Percentiles rank a stretch among this genome's conserved stretches.
Evolutionary conservation across 2,329 filamentous ascomycete species (phyloP).

Genomic region (Ophiostoma pallidulum): DNA sequence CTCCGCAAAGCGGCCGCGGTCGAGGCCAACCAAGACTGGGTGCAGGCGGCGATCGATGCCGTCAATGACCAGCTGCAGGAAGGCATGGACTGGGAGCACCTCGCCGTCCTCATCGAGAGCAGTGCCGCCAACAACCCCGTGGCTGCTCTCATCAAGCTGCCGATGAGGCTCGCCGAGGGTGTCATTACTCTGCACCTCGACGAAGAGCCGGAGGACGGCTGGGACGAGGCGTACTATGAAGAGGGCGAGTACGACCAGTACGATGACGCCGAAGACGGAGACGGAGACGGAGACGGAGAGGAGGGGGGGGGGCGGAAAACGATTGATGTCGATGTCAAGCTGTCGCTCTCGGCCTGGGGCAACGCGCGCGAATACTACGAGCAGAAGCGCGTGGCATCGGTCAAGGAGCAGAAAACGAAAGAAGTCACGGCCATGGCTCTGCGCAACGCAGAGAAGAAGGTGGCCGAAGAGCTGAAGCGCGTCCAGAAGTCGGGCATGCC

Average conservation of each 20-base stretch:
- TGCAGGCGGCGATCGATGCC: constrained; percentile 86
- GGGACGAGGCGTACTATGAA: constrained; percentile 38
- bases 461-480: constrained; percentile 75
- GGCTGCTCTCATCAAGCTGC: constrained; percentile 75
- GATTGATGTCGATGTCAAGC: constrained; percentile 73
- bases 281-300: constrained; percentile 25
- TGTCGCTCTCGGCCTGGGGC: constrained; percentile 71
- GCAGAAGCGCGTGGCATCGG: constrained; percentile 71
- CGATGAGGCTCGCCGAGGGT: constrained; percentile 84
- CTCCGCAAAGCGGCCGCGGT: constrained; percentile 83
- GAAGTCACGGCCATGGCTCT: constrained; percentile 74
- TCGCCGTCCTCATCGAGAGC: constrained; percentile 76
- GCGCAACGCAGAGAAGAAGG: constrained; percentile 84
- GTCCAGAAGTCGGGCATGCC: constrained; percentile 87
- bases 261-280: constrained; percentile 38
- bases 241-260: constrained; percentile 58
- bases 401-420: constrained; percentile 79
- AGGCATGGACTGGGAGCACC: constrained; percentile 96
- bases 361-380: constrained; percentile 91
- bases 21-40: constrained; percentile 79
- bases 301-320: constrained; percentile 31
- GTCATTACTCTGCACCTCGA: constrained; percentile 70
- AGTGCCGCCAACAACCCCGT: constrained; percentile 81
- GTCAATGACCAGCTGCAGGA: constrained; percentile 86
- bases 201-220: constrained; percentile 53